Base-by-base conservation (phyloP, 345 rosid genomes). In the Arabidopsis suecica region DNA sequence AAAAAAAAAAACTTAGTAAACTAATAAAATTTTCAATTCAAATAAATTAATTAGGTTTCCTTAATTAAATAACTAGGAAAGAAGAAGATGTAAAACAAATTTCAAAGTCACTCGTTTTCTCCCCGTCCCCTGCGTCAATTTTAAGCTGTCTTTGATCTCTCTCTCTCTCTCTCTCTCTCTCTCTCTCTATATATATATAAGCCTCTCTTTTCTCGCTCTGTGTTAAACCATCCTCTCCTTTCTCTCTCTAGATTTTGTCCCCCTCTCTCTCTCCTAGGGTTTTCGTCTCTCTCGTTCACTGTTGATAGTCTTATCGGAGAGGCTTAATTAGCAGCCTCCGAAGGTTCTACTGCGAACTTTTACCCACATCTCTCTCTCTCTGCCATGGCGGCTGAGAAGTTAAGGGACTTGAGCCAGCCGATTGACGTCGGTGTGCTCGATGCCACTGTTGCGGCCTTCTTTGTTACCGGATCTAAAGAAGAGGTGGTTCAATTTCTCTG, bases 381-480 rank as follows among this genome's bases (percentile, higher is more conserved):
- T 60, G 87, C 68, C 78, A 89, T 96, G 97, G 99, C 97, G 82
- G 97, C 97, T 56, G 99, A 93, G 85, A 93, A 87, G 83, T 90
- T 96, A 55, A 75, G 97, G 69, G 96, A 96, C 85, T 89, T 96
- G 86, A 93, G 94, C 76, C 89, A 87, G 81, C 93, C 97, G 70
- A 91, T 96, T 77, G 98, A 96, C 83, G 99, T 93, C 65, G 78
- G 76, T 69, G 72, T 93, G 71, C 98, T 93, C 72, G 97, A 96
- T 73, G 97, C 97, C 37, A 96, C 99, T 59, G 98, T 96, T 67
- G 92, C 96, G 48, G 99, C 99, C 71, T 96, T 96, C 86, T 96
- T 93, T n/a, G 99, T 97, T 81, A 96, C 99, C 73, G 98, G 99
- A 96, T 96, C 99, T 82, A 96, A 96, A 58, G 96, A 93, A 51